Conservation (phyloP, 805 yeast species). For the Wickerhamiella musiphila region DNA sequence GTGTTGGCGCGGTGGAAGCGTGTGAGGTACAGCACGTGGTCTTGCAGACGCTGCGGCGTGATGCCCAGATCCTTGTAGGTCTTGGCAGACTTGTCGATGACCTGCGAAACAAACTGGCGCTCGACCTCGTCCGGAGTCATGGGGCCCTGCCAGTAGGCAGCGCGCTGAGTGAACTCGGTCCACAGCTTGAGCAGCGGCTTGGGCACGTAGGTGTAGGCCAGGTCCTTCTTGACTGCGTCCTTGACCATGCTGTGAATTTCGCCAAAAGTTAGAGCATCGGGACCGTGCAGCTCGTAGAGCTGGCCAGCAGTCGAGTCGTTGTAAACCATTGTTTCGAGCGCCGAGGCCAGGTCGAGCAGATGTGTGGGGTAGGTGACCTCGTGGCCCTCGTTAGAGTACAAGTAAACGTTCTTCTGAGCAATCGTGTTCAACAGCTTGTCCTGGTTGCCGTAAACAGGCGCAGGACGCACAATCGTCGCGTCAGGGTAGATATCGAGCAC, state of each 20-base stretch:
- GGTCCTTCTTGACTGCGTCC: slow-evolving; percentile 33
- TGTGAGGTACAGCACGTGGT: slow-evolving; percentile 21
- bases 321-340: slow-evolving; percentile 58
- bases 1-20: slow-evolving; percentile 18
- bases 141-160: slow-evolving; percentile 29
- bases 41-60: slow-evolving; percentile 35
- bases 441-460: slow-evolving; percentile 61
- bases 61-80: slow-evolving; percentile 60
- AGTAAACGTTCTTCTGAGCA: slow-evolving; percentile 39
- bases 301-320: slow-evolving; percentile 70
- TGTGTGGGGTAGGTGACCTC: slow-evolving; percentile 57
- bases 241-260: slow-evolving; percentile 59
- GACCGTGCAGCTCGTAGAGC: slow-evolving; percentile 57
- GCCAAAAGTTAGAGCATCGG: slow-evolving; percentile 40
- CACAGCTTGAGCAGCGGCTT: slow-evolving; percentile 23
- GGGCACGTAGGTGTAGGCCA: slow-evolving; percentile 26
- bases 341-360: slow-evolving; percentile 60
- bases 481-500: slow-evolving; percentile 54
- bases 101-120: slow-evolving; percentile 54
- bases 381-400: slow-evolving; percentile 47
- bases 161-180: slow-evolving; percentile 24
- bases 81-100: slow-evolving; percentile 38
- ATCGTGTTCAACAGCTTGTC: slow-evolving; percentile 48
- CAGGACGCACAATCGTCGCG: slow-evolving; percentile 73
- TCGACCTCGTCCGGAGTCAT: slow-evolving; percentile 57